Base-by-base conservation (phyloP, 176 grass and related monocot species). In the sorghum (Sorghum bicolor) region DNA sequence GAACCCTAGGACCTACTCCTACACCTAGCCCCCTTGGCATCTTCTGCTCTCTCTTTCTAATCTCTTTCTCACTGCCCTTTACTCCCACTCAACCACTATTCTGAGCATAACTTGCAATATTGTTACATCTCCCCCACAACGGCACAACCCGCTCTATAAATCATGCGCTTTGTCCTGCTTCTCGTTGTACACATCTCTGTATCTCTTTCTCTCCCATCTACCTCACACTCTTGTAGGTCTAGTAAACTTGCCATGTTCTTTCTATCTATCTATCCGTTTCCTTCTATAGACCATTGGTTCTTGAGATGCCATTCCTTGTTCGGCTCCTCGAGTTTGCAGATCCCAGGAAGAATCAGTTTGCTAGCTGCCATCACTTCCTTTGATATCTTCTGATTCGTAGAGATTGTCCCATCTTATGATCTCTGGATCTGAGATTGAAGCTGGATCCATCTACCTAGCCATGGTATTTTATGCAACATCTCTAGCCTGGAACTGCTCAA, bases 391-490 rank as follows among this genome's bases (percentile, higher is more conserved):
- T 8, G 2, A 28, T 50, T 62, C 33, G 5, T 37, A 3, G 38
- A 72, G 2, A 20, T 22, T n/a, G 15, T 53, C 62, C 52, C 13
- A 41, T 38, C 34, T 30, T 32, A 3, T 73, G 22, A 28, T 10
- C 4, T 25, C 38, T 67, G 34, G 44, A 79, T 80, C 52, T 57
- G 37, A 28, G 13, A 12, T 26, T 67, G 64, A 29, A 58, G 13
- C n/a, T 31, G n/a, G n/a, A n/a, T 52, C 20, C 8, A 34, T 45
- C 43, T 53, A 3, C 64, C 24, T 10, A 5, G 65, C 47, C 48
- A n/a, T 73, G 71, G 80, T 80, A 90, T 90, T 90, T 90, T 47
- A 90, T 90, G 89, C 80, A 20, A 80, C 36, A 44, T 53, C 50
- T 55, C 16, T 43, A 67, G 67, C 65, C 4, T 70, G 10, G 8